Conservation (phyloP, 2,329 filamentous ascomycete genomes). For the Penicillium rolfsii region DNA sequence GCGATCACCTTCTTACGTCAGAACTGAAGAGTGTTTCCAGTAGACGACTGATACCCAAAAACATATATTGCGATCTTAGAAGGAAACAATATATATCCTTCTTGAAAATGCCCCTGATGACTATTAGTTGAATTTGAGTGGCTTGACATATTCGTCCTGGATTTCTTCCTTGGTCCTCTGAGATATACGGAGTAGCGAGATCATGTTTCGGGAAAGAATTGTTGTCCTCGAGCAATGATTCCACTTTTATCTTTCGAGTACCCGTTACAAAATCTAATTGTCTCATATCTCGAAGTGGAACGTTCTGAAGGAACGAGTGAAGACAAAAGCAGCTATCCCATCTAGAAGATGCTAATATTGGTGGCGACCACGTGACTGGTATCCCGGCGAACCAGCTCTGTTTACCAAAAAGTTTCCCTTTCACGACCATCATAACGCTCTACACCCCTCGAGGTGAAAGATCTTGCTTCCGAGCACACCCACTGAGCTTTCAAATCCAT, state of each 20-base stretch:
- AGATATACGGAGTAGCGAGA: background rate
- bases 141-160: background rate
- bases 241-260: too few relatives aligned
- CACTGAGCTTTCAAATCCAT: background rate
- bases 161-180: background rate
- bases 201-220: background rate
- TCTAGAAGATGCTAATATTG: background rate
- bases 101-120: background rate
- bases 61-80: background rate
- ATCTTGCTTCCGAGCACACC: background rate
- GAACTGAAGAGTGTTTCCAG: slow-evolving; percentile 14
- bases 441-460: slow-evolving; percentile 7
- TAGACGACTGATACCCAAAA: background rate
- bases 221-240: background rate
- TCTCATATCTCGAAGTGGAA: background rate
- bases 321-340: background rate
- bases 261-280: background rate
- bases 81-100: background rate
- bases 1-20: slow-evolving; percentile 57
- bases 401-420: slow-evolving; percentile 28
- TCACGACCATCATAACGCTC: slow-evolving; percentile 12
- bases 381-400: slow-evolving; percentile 30
- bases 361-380: slow-evolving; percentile 27
- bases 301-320: background rate
- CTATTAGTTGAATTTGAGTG: background rate